phyloP scores from a whole-genome alignment of 306 rosid genomes.

The Oemleria cerasiformis region DNA sequence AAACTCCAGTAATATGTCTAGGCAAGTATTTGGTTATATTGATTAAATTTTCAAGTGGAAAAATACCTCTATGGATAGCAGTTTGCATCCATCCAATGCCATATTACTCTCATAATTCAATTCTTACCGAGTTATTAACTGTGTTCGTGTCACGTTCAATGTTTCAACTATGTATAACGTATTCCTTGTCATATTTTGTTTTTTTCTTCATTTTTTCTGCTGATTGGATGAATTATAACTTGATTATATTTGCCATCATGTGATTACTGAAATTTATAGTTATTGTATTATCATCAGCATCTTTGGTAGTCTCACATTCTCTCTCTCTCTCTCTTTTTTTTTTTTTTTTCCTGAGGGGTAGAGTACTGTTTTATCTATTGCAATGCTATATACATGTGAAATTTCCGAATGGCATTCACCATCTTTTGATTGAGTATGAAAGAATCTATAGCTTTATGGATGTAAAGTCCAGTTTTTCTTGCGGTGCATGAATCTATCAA shows the following conservation, averaged over 20 bases:
- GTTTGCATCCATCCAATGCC: neutral
- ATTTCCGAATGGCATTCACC: neutral
- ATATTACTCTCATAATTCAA: neutral
- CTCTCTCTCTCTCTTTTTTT: neutral
- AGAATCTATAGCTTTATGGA: neutral
- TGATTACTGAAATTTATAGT: neutral
- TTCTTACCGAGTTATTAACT: neutral
- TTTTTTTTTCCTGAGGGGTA: neutral
- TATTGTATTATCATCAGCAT: neutral
- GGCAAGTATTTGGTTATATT: constrained; percentile 48
- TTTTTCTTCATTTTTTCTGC: neutral
- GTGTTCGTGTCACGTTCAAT: neutral
- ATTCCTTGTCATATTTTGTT: neutral
- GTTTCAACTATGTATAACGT: neutral
- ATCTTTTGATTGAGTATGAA: neutral
- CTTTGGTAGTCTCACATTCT: neutral
- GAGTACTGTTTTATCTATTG: neutral
- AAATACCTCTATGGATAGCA: neutral
- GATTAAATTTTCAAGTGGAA: neutral
- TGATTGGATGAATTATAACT: neutral
- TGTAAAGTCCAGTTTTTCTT: neutral
- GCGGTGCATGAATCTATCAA: neutral
- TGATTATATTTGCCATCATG: neutral
- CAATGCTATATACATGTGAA: neutral
- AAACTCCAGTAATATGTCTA: constrained; percentile 84